phyloP scores from a whole-genome alignment of 768 basidiomycete genomes.

The Tricholomella constricta region DNA sequence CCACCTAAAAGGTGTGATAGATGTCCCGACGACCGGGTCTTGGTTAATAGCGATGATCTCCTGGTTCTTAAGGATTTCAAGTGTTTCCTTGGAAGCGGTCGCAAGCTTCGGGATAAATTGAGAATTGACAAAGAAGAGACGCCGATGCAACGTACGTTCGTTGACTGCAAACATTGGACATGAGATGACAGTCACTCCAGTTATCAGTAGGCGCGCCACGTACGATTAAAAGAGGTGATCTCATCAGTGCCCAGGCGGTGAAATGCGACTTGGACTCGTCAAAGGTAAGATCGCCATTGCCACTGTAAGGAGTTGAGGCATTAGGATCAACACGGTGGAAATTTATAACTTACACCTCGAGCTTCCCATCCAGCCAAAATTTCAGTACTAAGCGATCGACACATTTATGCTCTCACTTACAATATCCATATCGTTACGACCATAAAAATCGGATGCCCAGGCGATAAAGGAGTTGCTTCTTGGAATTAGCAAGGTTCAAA shows the following conservation, averaged over 20 bases:
- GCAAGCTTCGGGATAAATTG: conserved; percentile 33
- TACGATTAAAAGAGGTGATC: conserved; percentile 54
- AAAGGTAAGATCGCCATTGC: conserved; percentile 61
- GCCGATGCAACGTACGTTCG: conserved; percentile 5
- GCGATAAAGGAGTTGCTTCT: conserved; percentile 67
- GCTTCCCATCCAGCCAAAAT: conserved; percentile 29
- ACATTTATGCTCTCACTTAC: conserved; percentile 31
- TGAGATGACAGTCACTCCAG: neutral
- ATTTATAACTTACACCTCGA: conserved; percentile 55
- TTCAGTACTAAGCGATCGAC: neutral
- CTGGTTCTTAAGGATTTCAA: conserved; percentile 60
- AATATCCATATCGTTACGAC: conserved; percentile 72
- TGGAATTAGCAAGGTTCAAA: neutral
- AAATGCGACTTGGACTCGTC: conserved; percentile 73
- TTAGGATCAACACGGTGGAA: neutral
- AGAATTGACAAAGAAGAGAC: neutral
- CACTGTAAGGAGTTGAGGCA: conserved; percentile 33
- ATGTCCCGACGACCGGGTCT: conserved; percentile 62
- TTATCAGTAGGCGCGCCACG: conserved; percentile 11
- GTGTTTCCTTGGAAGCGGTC: conserved; percentile 46
- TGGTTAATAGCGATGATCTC: conserved; percentile 74
- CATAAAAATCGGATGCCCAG: conserved; percentile 64
- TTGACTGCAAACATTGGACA: conserved; percentile 8
- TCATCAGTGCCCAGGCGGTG: conserved; percentile 74
- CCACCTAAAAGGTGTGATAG: conserved; percentile 70